These are phyloP conservation scores for Populus hybrid DNA, from an alignment of 441 rosid species.

Conservation along the genomic window DNA sequence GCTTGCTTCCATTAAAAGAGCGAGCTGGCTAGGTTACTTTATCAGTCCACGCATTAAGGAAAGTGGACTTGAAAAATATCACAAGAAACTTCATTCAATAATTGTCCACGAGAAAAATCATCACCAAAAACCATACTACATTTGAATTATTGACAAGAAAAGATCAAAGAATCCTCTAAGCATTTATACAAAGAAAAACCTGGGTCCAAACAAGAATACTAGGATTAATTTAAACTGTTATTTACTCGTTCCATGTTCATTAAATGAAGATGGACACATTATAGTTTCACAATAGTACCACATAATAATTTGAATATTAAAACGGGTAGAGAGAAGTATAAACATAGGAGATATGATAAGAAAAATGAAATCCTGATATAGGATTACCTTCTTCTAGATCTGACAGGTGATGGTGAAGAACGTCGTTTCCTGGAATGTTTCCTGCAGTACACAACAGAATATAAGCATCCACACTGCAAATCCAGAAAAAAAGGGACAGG, in stretches of 20 bases:
- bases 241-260: background rate
- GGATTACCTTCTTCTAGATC: slow-evolving; percentile 67
- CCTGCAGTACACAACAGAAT: slow-evolving; percentile 36
- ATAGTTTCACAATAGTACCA: background rate
- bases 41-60: background rate
- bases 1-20: background rate
- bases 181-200: slow-evolving; percentile 1
- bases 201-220: background rate
- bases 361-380: slow-evolving; percentile 15
- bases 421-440: slow-evolving; percentile 52
- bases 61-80: background rate
- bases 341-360: background rate
- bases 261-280: slow-evolving; percentile 1
- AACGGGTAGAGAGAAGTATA: slow-evolving; percentile 4
- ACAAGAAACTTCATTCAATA: background rate
- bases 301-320: slow-evolving; percentile 2
- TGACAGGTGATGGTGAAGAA: slow-evolving; percentile 73
- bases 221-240: background rate
- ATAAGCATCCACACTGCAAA: slow-evolving; percentile 22
- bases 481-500: slow-evolving; percentile 10
- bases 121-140: background rate
- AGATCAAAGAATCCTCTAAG: background rate
- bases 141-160: background rate
- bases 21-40: background rate
- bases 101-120: background rate